Conservation (phyloP, 345 rosid genomes). For the Nephelium lappaceum region DNA sequence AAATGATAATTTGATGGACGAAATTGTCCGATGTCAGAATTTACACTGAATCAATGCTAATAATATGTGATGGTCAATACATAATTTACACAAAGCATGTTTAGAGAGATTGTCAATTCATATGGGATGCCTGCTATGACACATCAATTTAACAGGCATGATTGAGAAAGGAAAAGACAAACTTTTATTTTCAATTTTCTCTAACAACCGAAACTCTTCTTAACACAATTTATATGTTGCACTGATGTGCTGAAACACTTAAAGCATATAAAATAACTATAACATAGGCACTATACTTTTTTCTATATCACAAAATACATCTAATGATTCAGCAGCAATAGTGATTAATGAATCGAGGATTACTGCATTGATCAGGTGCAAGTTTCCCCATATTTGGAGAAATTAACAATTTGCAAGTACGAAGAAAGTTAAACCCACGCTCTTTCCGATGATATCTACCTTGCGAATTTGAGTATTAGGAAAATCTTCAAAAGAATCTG, state of each 20-base stretch:
- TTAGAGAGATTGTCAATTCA: conserved; percentile 6
- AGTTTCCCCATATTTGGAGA: not conserved
- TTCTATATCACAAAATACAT: not conserved
- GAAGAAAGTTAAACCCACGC: not conserved
- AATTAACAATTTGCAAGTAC: not conserved
- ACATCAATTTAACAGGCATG: not conserved
- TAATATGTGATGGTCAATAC: not conserved
- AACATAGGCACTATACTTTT: not conserved
- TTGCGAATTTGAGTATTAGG: conserved; percentile 98
- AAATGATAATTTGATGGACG: not conserved
- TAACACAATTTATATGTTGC: not conserved
- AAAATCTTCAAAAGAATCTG: conserved; percentile 72
- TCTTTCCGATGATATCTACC: conserved; percentile 47
- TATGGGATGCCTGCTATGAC: not conserved
- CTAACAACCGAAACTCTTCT: not conserved
- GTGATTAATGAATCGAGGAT: not conserved
- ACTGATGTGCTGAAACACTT: not conserved
- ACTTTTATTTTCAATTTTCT: conserved; percentile 7
- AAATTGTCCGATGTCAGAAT: not conserved
- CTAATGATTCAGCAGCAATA: not conserved
- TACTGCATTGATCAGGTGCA: not conserved
- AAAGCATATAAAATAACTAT: not conserved
- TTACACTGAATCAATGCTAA: not conserved
- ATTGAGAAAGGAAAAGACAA: not conserved
- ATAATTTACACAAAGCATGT: not conserved